phyloP scores from a whole-genome alignment of 345 rosid species.

The Camelina sativa region DNA sequence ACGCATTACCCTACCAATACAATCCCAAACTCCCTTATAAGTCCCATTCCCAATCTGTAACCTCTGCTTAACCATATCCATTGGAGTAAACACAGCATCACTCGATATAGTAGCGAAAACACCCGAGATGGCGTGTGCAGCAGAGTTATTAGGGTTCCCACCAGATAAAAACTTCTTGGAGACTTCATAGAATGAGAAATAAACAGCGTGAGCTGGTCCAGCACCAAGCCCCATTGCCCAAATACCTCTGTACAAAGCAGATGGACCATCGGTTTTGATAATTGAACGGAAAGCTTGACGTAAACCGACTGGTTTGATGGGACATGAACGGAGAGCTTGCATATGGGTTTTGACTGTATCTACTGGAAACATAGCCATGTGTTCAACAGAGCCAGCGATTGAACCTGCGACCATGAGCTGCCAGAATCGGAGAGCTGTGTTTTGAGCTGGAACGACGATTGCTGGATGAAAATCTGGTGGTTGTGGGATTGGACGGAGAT shows the following conservation, averaged over 20 bases:
- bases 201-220: constrained; percentile 99
- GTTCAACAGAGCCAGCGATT: constrained; percentile 87
- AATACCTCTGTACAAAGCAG: constrained; percentile 84
- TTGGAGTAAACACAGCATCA: constrained; percentile 92
- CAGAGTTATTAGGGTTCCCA: constrained; percentile 68
- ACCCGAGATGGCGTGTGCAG: constrained; percentile 87
- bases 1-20: constrained; percentile 66
- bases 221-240: constrained; percentile 99
- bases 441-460: constrained; percentile 43
- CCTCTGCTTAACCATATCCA: constrained; percentile 99
- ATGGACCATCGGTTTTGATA: constrained; percentile 67
- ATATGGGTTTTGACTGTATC: constrained; percentile 95
- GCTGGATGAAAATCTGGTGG: constrained; percentile 72
- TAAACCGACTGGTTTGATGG: constrained; percentile 78
- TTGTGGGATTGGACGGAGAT: constrained; percentile 63
- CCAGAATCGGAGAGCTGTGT: constrained; percentile 72
- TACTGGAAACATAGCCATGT: constrained; percentile 99
- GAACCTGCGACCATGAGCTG: constrained; percentile 98
- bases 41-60: constrained; percentile 69
- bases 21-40: constrained; percentile 82
- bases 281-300: constrained; percentile 79
- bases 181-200: constrained; percentile 84
- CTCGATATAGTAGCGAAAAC: constrained; percentile 90
- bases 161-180: constrained; percentile 76
- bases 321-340: constrained; percentile 97